phyloP scores from a whole-genome alignment of 176 grass and related monocot species.

The Hordeum vulgare region DNA sequence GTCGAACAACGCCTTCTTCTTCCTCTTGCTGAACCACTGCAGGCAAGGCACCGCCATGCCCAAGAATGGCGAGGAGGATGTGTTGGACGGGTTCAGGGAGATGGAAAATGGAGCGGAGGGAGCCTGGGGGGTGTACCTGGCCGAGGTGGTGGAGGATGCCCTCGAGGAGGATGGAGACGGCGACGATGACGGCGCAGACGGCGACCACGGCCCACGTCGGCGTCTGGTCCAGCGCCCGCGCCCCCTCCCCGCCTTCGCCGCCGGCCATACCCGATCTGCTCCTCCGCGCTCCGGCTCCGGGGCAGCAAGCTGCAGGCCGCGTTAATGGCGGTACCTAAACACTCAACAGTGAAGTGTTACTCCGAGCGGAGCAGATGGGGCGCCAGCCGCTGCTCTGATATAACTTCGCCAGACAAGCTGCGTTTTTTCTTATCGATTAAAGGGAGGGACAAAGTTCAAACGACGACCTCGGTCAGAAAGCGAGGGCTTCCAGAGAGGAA shows the following conservation, averaged over 20 bases:
- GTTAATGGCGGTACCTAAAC: conserved; percentile 7
- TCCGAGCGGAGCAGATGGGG: not conserved
- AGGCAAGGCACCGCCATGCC: not conserved
- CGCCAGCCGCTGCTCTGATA: not conserved
- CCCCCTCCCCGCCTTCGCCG: conserved; percentile 8
- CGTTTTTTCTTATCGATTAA: not conserved
- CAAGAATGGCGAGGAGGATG: not conserved
- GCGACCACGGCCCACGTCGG: conserved; percentile 77
- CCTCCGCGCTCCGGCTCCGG: not conserved
- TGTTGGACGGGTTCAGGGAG: not conserved
- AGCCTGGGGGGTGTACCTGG: conserved; percentile 1
- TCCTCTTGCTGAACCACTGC: conserved; percentile 61
- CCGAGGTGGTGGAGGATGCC: conserved; percentile 62
- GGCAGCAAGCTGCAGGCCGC: not conserved
- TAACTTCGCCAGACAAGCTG: not conserved
- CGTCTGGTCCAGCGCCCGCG: conserved; percentile 68
- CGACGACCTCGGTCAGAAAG: not conserved
- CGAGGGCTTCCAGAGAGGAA: not conserved
- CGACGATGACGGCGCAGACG: conserved; percentile 68
- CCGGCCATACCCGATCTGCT: conserved; percentile 12
- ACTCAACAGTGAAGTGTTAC: not conserved
- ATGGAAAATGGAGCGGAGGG: not conserved
- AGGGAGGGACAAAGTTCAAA: conserved; percentile 12
- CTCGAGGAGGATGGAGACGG: conserved; percentile 68
- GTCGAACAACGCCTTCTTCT: conserved; percentile 55